These are phyloP conservation scores for Diaporthe citrichinensis DNA, from an alignment of 2,329 filamentous ascomycete genomes.

Conservation along the genomic window DNA sequence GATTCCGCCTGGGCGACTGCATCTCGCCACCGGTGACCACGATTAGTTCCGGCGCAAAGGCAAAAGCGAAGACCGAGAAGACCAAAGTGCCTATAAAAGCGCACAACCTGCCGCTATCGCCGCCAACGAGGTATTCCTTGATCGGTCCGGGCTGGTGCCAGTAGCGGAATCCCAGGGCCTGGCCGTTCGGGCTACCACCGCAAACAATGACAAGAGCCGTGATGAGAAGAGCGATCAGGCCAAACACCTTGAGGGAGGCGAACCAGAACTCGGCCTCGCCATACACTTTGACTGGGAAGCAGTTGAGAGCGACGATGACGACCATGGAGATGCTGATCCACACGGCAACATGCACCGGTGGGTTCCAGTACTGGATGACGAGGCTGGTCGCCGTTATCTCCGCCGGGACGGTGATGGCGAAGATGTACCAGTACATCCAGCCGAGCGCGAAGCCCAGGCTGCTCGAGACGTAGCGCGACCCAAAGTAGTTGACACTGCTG, in stretches of 20 bases:
- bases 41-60: slow-evolving; percentile 42
- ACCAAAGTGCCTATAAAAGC: slow-evolving; percentile 62
- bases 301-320: slow-evolving; percentile 43
- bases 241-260: slow-evolving; percentile 32
- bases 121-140: slow-evolving; percentile 57
- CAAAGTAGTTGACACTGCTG: slow-evolving; percentile 64
- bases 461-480: slow-evolving; percentile 59
- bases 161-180: slow-evolving; percentile 58
- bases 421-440: slow-evolving; percentile 56
- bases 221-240: slow-evolving; percentile 35
- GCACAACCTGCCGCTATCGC: slow-evolving; percentile 57
- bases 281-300: slow-evolving; percentile 38
- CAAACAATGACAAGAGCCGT: slow-evolving; percentile 31
- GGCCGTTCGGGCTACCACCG: slow-evolving; percentile 22
- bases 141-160: slow-evolving; percentile 60
- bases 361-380: slow-evolving; percentile 45
- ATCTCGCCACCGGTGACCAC: slow-evolving; percentile 43
- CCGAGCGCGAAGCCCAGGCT: slow-evolving; percentile 61
- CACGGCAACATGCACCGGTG: slow-evolving; percentile 40
- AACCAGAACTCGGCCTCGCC: slow-evolving; percentile 39
- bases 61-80: slow-evolving; percentile 38
- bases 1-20: slow-evolving; percentile 41
- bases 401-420: slow-evolving; percentile 54
- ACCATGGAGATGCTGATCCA: slow-evolving; percentile 44
- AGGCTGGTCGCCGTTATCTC: slow-evolving; percentile 45